These are phyloP conservation scores for Dissophora globulifera DNA, from an alignment of 192 early-diverging fungal genomes.

Conservation along the genomic window DNA sequence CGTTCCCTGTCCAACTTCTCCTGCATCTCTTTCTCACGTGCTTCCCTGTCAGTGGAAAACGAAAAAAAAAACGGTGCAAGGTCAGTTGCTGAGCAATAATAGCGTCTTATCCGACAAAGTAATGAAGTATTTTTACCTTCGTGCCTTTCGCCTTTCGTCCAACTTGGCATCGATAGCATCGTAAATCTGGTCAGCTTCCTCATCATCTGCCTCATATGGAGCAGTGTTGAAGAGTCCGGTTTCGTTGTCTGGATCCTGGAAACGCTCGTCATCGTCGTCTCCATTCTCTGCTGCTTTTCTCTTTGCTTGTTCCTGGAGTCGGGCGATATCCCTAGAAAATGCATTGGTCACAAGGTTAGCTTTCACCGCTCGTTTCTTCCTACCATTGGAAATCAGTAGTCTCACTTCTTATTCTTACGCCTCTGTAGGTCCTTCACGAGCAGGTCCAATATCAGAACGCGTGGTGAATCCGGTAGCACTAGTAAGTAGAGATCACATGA, in stretches of 20 bases:
- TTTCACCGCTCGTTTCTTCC: too few species aligned
- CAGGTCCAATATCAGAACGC: slow-evolving; percentile 97
- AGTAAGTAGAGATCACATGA: too few species aligned
- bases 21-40: slow-evolving; percentile 75
- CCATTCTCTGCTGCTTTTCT: slow-evolving; percentile 65
- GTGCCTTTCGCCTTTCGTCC: slow-evolving; percentile 82
- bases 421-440: slow-evolving; percentile 75
- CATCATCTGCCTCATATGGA: slow-evolving; percentile 96
- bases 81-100: neutral
- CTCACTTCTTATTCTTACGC: slow-evolving; percentile 51
- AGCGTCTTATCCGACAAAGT: too few species aligned
- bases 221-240: slow-evolving; percentile 86
- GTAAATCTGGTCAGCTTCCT: slow-evolving; percentile 96
- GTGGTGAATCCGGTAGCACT: slow-evolving; percentile 97
- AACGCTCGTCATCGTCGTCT: slow-evolving; percentile 79
- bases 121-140: slow-evolving; percentile 45
- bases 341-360: too few species aligned
- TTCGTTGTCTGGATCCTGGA: slow-evolving; percentile 94
- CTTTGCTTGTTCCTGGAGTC: slow-evolving; percentile 55
- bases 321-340: slow-evolving; percentile 46
- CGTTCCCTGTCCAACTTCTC: slow-evolving; percentile 73
- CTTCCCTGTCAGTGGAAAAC: slow-evolving; percentile 68
- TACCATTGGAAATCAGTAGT: too few species aligned
- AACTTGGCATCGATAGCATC: slow-evolving; percentile 89
- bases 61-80: neutral